Evolutionary conservation across 345 rosid species (phyloP).

Genomic region (Populus pruinosa): DNA sequence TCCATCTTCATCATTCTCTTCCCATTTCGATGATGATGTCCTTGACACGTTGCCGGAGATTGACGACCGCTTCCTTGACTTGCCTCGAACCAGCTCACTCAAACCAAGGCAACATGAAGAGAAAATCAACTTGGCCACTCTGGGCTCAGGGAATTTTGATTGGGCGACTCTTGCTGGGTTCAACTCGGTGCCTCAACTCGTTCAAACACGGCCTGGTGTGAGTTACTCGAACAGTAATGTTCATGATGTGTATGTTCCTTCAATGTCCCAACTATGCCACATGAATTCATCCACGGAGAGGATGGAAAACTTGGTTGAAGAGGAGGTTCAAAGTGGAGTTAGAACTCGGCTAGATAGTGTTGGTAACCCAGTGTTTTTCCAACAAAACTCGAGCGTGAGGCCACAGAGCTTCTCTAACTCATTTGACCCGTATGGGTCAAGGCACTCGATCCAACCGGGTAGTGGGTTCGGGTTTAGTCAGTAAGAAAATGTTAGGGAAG

Average conservation of each 20-base stretch:
- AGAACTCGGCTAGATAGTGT: slow-evolving; percentile 24
- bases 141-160: slow-evolving; percentile 51
- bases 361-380: slow-evolving; percentile 25
- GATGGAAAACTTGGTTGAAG: slow-evolving; percentile 35
- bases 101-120: slow-evolving; percentile 47
- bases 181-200: slow-evolving; percentile 43
- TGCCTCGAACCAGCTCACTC: slow-evolving; percentile 50
- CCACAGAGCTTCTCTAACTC: slow-evolving; percentile 38
- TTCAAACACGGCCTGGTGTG: slow-evolving; percentile 32
- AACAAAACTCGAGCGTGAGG: slow-evolving; percentile 32
- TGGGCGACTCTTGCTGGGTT: slow-evolving; percentile 76
- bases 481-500: slow-evolving; percentile 10
- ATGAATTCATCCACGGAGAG: slow-evolving; percentile 11
- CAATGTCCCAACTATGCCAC: slow-evolving; percentile 26
- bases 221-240: slow-evolving; percentile 19
- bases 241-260: slow-evolving; percentile 32
- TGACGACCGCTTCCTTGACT: slow-evolving; percentile 40
- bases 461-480: slow-evolving; percentile 53
- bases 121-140: slow-evolving; percentile 33
- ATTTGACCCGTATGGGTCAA: slow-evolving; percentile 53
- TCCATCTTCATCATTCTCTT: slow-evolving; percentile 61
- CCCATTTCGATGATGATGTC: slow-evolving; percentile 82
- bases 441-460: slow-evolving; percentile 43
- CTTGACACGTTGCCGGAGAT: slow-evolving; percentile 66
- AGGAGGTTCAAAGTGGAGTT: slow-evolving; percentile 68